Evolutionary conservation across 2,329 filamentous ascomycete species (phyloP).

Genomic region (Arthrobotrys pseudoclavata): DNA sequence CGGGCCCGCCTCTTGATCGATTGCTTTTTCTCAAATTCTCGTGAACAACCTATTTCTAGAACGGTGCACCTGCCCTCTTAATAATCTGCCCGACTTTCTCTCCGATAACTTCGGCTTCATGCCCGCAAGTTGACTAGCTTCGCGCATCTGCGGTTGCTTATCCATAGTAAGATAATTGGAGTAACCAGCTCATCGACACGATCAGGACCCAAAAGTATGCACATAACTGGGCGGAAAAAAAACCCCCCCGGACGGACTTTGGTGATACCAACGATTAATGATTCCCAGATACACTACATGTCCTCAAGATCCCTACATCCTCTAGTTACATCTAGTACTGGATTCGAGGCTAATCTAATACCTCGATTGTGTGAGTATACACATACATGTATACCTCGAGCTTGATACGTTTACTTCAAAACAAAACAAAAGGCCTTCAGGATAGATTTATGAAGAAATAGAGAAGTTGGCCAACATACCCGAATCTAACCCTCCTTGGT

Average conservation of each 20-base stretch:
- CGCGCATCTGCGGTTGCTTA: neutral
- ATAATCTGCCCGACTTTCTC: neutral
- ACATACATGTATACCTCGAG: no score
- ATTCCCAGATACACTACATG: no score
- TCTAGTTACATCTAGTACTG: no score
- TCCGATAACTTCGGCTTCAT: neutral
- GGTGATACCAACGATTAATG: no score
- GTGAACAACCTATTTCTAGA: neutral
- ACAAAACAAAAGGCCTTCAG: no score
- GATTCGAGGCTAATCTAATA: no score
- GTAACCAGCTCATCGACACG: conserved; percentile 7
- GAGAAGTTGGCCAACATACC: neutral
- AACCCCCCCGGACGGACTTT: no score
- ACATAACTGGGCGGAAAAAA: neutral
- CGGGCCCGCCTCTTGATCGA: neutral
- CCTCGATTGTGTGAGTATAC: no score
- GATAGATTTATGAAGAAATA: no score
- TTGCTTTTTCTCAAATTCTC: conserved; percentile 20
- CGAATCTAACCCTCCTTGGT: neutral
- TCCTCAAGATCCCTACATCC: no score
- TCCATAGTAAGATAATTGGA: neutral
- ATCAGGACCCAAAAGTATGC: neutral
- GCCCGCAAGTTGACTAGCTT: conserved; percentile 17
- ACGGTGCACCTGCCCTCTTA: neutral
- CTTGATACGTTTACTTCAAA: no score